Percentiles rank a stretch among this genome's conserved stretches.
These are phyloP conservation scores for Apophysomyces ossiformis DNA, from an alignment of 371 early-diverging fungal genomes.

Conservation along the genomic window DNA sequence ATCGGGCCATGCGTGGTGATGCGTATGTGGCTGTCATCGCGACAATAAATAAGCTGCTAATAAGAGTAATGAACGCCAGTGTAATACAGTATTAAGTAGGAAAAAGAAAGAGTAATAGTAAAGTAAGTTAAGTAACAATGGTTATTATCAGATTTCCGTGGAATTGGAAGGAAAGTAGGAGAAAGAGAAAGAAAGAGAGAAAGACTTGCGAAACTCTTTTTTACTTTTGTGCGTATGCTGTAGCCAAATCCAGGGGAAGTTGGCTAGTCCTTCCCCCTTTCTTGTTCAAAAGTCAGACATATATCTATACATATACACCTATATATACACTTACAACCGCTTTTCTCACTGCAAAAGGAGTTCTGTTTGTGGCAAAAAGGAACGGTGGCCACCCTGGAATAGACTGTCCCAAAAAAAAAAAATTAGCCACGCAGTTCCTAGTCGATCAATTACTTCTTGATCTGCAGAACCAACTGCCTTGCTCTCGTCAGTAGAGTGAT, in stretches of 20 bases:
- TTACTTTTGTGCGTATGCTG: background rate
- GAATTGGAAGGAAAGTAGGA: background rate
- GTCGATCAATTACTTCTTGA: no score
- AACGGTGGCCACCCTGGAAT: background rate
- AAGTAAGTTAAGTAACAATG: background rate
- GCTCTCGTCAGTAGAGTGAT: no score
- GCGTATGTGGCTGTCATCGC: background rate
- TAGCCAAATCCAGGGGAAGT: constrained; percentile 14
- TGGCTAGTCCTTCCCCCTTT: background rate
- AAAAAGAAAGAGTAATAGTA: background rate
- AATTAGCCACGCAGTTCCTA: no score
- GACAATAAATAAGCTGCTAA: constrained; percentile 4
- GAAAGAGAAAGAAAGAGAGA: background rate
- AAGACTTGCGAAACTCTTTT: constrained; percentile 15
- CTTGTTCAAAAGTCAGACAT: constrained; percentile 4
- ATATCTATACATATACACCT: no score
- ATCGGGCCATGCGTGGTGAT: constrained; percentile 17
- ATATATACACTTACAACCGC: background rate
- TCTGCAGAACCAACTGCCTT: no score
- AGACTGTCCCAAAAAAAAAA: no score
- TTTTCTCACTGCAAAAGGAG: constrained; percentile 3
- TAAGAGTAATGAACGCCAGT: background rate
- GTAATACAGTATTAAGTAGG: background rate
- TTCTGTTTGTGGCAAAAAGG: background rate
- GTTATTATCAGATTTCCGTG: background rate